Conservation (phyloP, 2,329 filamentous ascomycete genomes). For the Gaeumannomyces tritici region DNA sequence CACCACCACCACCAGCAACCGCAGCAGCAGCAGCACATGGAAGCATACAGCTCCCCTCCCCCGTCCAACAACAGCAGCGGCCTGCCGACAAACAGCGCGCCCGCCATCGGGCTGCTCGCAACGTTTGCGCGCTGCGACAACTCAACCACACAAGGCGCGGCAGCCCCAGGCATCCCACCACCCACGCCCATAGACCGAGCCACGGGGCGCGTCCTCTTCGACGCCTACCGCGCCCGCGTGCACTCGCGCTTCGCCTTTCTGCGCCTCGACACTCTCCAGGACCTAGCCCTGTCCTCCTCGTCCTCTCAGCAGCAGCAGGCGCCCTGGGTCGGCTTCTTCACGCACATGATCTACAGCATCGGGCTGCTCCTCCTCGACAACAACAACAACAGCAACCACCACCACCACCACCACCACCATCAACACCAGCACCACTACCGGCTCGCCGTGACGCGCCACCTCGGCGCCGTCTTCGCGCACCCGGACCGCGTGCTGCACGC, state of each 20-base stretch:
- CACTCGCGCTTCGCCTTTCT: conserved; percentile 5
- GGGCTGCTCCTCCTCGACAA: conserved; percentile 8
- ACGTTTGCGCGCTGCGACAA: conserved; percentile 1
- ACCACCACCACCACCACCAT: no score
- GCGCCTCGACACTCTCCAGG: not conserved
- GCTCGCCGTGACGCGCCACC: conserved; percentile 2
- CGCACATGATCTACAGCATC: conserved; percentile 15
- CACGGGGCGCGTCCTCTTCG: not conserved
- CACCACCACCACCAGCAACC: not conserved
- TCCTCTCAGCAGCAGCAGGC: not conserved
- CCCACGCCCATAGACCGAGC: not conserved
- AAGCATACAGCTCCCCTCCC: not conserved
- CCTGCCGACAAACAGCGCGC: not conserved
- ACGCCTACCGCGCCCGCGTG: not conserved
- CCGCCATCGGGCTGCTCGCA: conserved; percentile 1
- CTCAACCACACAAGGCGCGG: not conserved
- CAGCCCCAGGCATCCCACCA: not conserved
- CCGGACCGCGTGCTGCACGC: conserved; percentile 11
- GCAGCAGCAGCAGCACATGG: not conserved
- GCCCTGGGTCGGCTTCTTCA: conserved; percentile 17
- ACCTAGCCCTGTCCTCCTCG: not conserved
- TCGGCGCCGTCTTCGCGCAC: conserved; percentile 2
- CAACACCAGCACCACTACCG: not conserved
- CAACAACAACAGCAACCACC: not conserved
- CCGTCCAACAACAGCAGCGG: not conserved